Base-by-base conservation (phyloP, 2,329 filamentous ascomycete genomes). In the Clarireedia paspali region DNA sequence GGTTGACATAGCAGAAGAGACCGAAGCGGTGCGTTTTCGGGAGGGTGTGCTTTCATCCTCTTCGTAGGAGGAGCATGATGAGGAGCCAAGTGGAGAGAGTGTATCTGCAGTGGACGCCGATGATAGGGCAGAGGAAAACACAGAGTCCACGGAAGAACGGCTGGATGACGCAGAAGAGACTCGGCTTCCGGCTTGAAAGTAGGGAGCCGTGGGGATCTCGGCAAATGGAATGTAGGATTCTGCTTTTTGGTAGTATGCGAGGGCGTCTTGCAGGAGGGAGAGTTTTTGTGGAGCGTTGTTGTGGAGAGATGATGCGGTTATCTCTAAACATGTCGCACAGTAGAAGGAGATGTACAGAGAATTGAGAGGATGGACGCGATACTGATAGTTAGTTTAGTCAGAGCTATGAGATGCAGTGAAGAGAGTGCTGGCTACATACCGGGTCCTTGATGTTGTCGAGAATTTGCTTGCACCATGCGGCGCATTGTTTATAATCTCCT, bases 281-380 rank as follows among this genome's bases (percentile, higher is more conserved):
- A 68, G 56, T 51, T 67, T 67, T 49, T 57, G 40, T 36, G 53
- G 55, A 6, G 64, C 60, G 26, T 66, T 59, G 20, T 60, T 59
- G 49, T 64, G 57, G 6, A 68, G 61, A 17, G 59, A 56, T 3
- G 60, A 59, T 12, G 67, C 66, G 14, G 57, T 62, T 36, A 64
- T 58, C 54, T 70, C 66, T 17, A 68, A 52, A 17, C 62, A 66
- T 20, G 59, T 62, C 6, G 66, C 68, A 15, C 63, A 62, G 51
- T 65, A 69, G 53, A 68, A 70, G n/a, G 57, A 62, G 7, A 70
- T 50, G 45, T 66, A 68, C 12, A 69, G 64, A 12, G 57, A 61
- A 53, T 68, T 63, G 4, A 69, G 51, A 34, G 67, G 63, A 34
- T 68, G 64, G 34, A 62, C 55, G 50, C 60, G 50, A 46, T 61